These are phyloP conservation scores for Saturnispora dispora DNA, from an alignment of 805 yeast species.

Conservation along the genomic window DNA sequence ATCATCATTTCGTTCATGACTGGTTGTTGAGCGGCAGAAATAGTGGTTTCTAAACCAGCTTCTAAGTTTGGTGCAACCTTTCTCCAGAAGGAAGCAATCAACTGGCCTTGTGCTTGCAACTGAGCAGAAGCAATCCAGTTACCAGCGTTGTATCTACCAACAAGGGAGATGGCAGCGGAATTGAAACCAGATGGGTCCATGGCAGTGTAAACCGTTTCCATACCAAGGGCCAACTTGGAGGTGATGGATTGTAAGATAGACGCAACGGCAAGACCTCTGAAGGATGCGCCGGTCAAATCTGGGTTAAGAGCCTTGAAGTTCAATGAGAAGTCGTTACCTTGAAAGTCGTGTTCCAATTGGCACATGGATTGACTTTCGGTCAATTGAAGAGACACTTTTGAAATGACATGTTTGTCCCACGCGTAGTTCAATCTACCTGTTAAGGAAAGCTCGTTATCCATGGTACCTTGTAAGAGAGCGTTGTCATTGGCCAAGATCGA, in stretches of 20 bases:
- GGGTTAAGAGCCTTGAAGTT: conserved; percentile 92
- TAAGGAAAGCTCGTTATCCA: conserved; percentile 79
- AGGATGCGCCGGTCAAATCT: conserved; percentile 58
- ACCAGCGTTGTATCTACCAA: conserved; percentile 80
- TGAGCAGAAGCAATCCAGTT: conserved; percentile 93
- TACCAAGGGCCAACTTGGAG: conserved; percentile 74
- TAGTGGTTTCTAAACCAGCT: conserved; percentile 84
- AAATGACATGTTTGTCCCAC: conserved; percentile 69
- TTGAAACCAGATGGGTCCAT: conserved; percentile 66
- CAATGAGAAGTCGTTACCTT: conserved; percentile 78
- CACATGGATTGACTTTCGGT: conserved; percentile 85
- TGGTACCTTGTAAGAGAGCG: conserved; percentile 80
- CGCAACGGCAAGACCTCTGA: conserved; percentile 88
- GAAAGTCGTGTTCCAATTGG: conserved; percentile 93
- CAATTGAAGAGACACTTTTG: conserved; percentile 82
- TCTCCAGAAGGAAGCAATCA: conserved; percentile 88
- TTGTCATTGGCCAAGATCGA: conserved; percentile 84
- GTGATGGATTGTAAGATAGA: conserved; percentile 86
- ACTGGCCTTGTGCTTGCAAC: conserved; percentile 85
- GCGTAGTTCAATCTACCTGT: conserved; percentile 87
- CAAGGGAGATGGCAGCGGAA: conserved; percentile 83
- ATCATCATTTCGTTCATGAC: conserved; percentile 67
- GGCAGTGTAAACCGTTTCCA: conserved; percentile 83
- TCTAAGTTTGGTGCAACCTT: conserved; percentile 87
- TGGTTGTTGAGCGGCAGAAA: conserved; percentile 72